These are phyloP conservation scores for Volvariella surrecta DNA, from an alignment of 1,284 basidiomycete species.

Conservation along the genomic window DNA sequence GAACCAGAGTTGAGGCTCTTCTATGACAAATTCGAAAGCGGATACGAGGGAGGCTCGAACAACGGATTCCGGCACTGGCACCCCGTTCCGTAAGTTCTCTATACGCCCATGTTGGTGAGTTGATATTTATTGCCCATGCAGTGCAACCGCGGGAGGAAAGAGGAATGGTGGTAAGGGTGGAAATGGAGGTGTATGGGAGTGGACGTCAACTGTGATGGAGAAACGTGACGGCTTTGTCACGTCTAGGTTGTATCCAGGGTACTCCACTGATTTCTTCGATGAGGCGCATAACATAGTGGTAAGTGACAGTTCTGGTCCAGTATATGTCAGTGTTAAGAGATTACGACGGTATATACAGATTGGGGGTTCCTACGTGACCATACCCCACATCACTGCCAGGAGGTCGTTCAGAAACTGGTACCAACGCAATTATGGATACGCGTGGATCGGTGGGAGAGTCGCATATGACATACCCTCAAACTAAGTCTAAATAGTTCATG, in stretches of 20 bases:
- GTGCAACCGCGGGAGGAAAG: slow-evolving; percentile 52
- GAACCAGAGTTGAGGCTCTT: slow-evolving; percentile 84
- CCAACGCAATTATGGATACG: slow-evolving; percentile 38
- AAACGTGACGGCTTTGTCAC: slow-evolving; percentile 69
- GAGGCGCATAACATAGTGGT: slow-evolving; percentile 79
- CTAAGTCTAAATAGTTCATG: too few species aligned
- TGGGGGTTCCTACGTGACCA: slow-evolving; percentile 86
- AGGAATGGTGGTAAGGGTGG: slow-evolving; percentile 48
- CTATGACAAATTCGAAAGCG: slow-evolving; percentile 59
- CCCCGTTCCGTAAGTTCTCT: slow-evolving; percentile 67
- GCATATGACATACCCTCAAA: slow-evolving; percentile 46
- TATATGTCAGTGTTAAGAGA: background rate
- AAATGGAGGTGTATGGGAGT: slow-evolving; percentile 99
- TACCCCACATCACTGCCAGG: slow-evolving; percentile 74
- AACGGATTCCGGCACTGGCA: slow-evolving; percentile 92
- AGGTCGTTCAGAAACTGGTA: slow-evolving; percentile 81
- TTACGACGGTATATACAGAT: slow-evolving; percentile 39
- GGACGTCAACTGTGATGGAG: slow-evolving; percentile 81
- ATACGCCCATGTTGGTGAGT: background rate
- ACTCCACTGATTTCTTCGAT: slow-evolving; percentile 88
- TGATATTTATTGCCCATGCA: slow-evolving; percentile 16
- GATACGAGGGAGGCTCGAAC: slow-evolving; percentile 72
- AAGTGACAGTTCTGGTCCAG: slow-evolving; percentile 30
- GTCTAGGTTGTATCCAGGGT: slow-evolving; percentile 83
- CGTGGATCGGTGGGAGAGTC: slow-evolving; percentile 37